Percentiles rank a stretch among this genome's conserved stretches.
Conservation (phyloP, 768 basidiomycete genomes). For the Rhodosporidiobolus odoratus region DNA sequence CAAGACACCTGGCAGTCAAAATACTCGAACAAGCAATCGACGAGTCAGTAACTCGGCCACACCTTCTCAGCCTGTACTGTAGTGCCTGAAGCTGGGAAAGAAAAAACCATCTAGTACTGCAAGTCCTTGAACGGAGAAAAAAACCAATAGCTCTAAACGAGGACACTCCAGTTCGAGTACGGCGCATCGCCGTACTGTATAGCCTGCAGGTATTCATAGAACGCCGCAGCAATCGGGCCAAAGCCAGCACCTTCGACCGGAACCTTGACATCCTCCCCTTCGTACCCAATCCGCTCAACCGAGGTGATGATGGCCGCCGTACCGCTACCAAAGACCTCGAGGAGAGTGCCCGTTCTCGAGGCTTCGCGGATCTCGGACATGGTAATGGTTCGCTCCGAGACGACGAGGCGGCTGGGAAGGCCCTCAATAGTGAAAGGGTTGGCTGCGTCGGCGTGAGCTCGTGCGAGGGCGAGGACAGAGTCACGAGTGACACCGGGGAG, state of each 20-base stretch:
- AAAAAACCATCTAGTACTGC: too few relatives aligned
- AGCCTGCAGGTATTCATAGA: slow-evolving; percentile 17
- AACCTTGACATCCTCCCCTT: slow-evolving; percentile 54
- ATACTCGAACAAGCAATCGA: too few relatives aligned
- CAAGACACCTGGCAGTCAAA: too few relatives aligned
- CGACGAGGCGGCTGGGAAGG: slow-evolving; percentile 51
- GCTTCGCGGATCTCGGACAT: slow-evolving; percentile 55
- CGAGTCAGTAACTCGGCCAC: too few relatives aligned
- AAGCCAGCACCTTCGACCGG: slow-evolving; percentile 28
- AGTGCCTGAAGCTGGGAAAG: too few relatives aligned
- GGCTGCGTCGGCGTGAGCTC: slow-evolving; percentile 54
- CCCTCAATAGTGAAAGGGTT: slow-evolving; percentile 47
- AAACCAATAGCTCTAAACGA: slow-evolving; percentile 2
- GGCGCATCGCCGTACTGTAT: slow-evolving; percentile 20
- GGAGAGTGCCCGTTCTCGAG: slow-evolving; percentile 57
- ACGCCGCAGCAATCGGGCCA: slow-evolving; percentile 16
- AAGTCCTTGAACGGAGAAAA: too few relatives aligned
- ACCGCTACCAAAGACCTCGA: slow-evolving; percentile 83
- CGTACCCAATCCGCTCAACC: slow-evolving; percentile 68
- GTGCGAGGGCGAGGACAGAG: slow-evolving; percentile 67
- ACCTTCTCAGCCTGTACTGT: too few relatives aligned
- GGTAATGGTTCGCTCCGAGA: slow-evolving; percentile 58
- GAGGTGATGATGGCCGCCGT: slow-evolving; percentile 69
- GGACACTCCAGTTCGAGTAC: background rate
- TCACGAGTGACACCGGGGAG: slow-evolving; percentile 77